phyloP scores from a whole-genome alignment of 2,329 filamentous ascomycete species.

The Westerdykella aurantiaca region DNA sequence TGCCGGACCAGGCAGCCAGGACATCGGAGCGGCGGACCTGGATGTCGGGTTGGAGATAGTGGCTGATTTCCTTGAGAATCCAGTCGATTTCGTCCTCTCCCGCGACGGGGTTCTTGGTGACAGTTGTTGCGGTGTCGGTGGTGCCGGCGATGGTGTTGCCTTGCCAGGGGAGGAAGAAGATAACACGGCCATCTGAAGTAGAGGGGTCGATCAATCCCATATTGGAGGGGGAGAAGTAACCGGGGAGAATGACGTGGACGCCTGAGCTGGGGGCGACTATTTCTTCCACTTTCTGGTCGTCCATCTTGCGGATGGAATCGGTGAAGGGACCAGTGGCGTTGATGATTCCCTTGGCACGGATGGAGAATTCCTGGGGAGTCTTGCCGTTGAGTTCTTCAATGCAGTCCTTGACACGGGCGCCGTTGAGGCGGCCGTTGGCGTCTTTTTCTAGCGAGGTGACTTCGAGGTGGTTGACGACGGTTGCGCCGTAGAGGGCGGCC shows the following conservation, averaged over 20 bases:
- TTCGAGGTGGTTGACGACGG: slow-evolving; percentile 76
- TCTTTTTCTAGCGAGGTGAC: slow-evolving; percentile 74
- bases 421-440: slow-evolving; percentile 63
- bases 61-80: slow-evolving; percentile 78
- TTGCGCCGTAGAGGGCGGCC: slow-evolving; percentile 78
- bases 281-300: slow-evolving; percentile 64
- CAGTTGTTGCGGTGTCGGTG: slow-evolving; percentile 70
- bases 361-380: slow-evolving; percentile 57
- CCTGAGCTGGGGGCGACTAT: slow-evolving; percentile 83
- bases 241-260: slow-evolving; percentile 79
- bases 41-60: slow-evolving; percentile 78
- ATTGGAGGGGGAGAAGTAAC: slow-evolving; percentile 76
- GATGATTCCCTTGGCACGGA: slow-evolving; percentile 75
- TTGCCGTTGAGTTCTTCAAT: slow-evolving; percentile 61
- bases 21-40: slow-evolving; percentile 79
- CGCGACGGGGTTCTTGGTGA: slow-evolving; percentile 67
- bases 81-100: slow-evolving; percentile 81
- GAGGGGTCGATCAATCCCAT: slow-evolving; percentile 85
- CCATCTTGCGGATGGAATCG: slow-evolving; percentile 79
- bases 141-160: slow-evolving; percentile 88
- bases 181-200: slow-evolving; percentile 82
- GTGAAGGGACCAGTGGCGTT: slow-evolving; percentile 87
- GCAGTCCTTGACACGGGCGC: slow-evolving; percentile 67
- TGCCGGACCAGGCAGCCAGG: slow-evolving; percentile 85
- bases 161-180: slow-evolving; percentile 92